Percentiles rank a stretch among this genome's conserved stretches.
Conservation (phyloP, 441 rosid genomes). For the Omphalea diandra region DNA sequence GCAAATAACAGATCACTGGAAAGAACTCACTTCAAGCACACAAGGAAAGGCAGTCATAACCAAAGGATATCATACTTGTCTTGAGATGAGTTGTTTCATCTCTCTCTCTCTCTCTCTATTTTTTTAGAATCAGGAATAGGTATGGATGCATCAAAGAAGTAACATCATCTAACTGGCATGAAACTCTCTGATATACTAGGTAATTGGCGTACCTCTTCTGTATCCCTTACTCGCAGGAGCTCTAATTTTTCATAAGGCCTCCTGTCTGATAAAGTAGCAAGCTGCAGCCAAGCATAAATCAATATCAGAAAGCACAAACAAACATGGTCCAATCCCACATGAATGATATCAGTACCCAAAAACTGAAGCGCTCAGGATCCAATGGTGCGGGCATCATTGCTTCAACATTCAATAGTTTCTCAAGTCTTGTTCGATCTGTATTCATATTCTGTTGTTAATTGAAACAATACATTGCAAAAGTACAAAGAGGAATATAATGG, state of each 20-base stretch:
- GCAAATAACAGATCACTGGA: neutral
- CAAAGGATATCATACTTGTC: neutral
- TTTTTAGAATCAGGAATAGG: neutral
- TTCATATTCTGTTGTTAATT: conserved; percentile 9
- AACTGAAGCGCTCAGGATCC: conserved; percentile 92
- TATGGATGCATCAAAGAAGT: neutral
- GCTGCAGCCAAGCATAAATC: conserved; percentile 45
- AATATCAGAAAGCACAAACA: conserved; percentile 9
- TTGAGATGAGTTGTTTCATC: too few relatives aligned
- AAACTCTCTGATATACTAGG: neutral
- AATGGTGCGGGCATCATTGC: conserved; percentile 75
- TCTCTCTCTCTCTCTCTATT: too few relatives aligned
- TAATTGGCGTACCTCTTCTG: conserved; percentile 62
- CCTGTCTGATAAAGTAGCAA: conserved; percentile 68
- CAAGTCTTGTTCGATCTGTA: conserved; percentile 70
- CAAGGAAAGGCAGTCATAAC: neutral
- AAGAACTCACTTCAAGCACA: neutral
- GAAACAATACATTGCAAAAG: conserved; percentile 4
- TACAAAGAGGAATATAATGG: neutral
- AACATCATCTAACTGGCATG: neutral
- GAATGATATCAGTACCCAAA: conserved; percentile 62
- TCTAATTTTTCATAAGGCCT: conserved; percentile 84
- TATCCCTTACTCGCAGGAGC: conserved; percentile 71
- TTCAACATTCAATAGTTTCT: conserved; percentile 59
- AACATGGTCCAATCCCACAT: neutral